Evolutionary conservation across 208 protist species (phyloP).

Genomic region (Acanthamoeba healyi): DNA sequence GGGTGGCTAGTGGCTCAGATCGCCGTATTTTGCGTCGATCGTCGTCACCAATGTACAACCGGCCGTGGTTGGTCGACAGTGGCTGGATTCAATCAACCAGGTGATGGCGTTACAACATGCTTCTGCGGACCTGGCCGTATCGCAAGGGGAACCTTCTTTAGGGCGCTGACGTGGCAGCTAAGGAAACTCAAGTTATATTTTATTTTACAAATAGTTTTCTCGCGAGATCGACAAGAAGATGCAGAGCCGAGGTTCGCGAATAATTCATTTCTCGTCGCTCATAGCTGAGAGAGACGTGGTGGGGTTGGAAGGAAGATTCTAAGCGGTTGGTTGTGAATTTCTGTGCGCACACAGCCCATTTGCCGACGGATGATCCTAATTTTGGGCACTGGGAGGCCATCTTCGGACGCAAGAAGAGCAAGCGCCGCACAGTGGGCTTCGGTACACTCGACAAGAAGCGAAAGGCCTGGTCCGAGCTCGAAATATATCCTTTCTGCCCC

Average conservation of each 20-base stretch:
- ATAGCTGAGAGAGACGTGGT: too few species aligned
- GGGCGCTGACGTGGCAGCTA: too few species aligned
- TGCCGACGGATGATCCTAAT: constrained; percentile 71
- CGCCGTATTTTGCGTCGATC: background rate
- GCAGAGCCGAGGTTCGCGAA: background rate
- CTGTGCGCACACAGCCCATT: background rate
- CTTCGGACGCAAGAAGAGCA: constrained; percentile 79
- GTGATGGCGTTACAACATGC: too few species aligned
- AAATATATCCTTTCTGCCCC: constrained; percentile 69
- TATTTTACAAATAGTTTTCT: background rate
- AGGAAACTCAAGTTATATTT: background rate
- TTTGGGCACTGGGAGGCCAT: constrained; percentile 82
- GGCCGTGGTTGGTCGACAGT: background rate
- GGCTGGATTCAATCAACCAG: too few species aligned
- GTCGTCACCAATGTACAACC: background rate
- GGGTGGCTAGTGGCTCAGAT: background rate
- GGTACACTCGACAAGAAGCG: constrained; percentile 83
- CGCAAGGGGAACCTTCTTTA: too few species aligned
- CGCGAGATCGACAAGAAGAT: background rate
- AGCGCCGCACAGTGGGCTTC: constrained; percentile 83
- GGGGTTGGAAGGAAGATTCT: background rate
- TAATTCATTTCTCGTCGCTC: background rate
- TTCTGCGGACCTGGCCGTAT: too few species aligned
- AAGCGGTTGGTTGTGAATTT: background rate
- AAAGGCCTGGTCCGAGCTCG: constrained; percentile 54